Evolutionary conservation across 331 rosid genomes (phyloP).

Genomic region (Stylosanthes scabra): DNA sequence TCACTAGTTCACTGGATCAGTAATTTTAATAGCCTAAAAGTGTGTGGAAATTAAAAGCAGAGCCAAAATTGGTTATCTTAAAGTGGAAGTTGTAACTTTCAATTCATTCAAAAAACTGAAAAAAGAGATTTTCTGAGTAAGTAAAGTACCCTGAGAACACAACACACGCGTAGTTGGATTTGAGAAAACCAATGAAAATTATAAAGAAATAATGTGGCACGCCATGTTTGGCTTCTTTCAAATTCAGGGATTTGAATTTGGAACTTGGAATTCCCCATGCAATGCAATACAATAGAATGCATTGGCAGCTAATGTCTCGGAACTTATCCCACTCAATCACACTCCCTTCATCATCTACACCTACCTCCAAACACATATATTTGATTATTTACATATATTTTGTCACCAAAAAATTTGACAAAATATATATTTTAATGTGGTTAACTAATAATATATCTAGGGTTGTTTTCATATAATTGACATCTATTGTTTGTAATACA

Average conservation of each 20-base stretch:
- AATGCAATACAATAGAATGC: background rate
- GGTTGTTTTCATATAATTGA: too few relatives aligned
- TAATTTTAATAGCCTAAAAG: too few relatives aligned
- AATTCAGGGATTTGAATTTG: background rate
- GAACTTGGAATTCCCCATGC: constrained; percentile 20
- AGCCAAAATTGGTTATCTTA: constrained; percentile 37
- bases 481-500: too few relatives aligned
- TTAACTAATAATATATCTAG: too few relatives aligned
- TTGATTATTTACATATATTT: too few relatives aligned
- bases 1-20: too few relatives aligned
- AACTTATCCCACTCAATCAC: background rate
- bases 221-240: constrained; percentile 21
- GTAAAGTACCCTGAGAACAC: background rate
- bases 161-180: background rate
- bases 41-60: background rate
- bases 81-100: background rate
- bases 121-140: background rate
- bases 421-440: too few relatives aligned
- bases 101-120: constrained; percentile 27
- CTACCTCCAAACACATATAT: too few relatives aligned
- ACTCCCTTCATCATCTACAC: too few relatives aligned
- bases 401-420: too few relatives aligned
- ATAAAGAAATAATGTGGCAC: constrained; percentile 28
- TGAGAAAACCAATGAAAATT: constrained; percentile 18
- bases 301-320: background rate